Evolutionary conservation across 176 grass and related monocot genomes (phyloP), one percentile per base, ranked within the genome.

Genomic region (Avena insularis): DNA sequence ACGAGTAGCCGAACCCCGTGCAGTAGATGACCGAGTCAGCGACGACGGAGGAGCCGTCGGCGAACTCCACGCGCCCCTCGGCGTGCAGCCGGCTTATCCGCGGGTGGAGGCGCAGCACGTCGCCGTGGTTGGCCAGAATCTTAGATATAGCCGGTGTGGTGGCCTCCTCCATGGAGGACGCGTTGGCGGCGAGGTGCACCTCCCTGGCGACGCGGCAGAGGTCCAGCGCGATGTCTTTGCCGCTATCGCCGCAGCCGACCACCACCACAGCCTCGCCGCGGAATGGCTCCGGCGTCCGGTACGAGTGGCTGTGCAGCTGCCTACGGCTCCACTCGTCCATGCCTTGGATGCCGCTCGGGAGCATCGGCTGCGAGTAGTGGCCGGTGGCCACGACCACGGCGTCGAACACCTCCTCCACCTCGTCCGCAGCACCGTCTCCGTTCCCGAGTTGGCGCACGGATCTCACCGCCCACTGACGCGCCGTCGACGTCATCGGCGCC

Each of bases 281-380:
- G 67, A 43, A 71, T 3, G 35, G 67, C 67, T 71, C 67, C 36
- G 35, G 67, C 36, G 67, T 71, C 67, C 67, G 1, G 67, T 45
- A 71, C 17, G 36, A 71, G 36, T 71, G 36, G 67, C 67, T 43
- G 8, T 71, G 67, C 35, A 71, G 35, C 67, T 71, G 67, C 67
- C 67, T 17, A 17, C 67, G 68, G 17, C 35, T 19, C 68, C 68
- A 71, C 9, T 71, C 17, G 3, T 0, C 38, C 19, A 71, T 71
- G 68, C 68, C 68, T 10, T 71, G 3, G 68, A 71, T n/a, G 68
- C 40, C 40, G 40, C 9, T 10, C 68, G 38, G 38, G 68, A 71
- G 38, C 38, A 12, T 71, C 17, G 68, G 68, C 38, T 71, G 68
- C 68, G 38, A 43, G 68, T 71, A 12, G 68, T 71, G 68, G 68